Conservation (phyloP, 2,329 filamentous ascomycete species). For the Paraphaeosphaeria minitans region DNA sequence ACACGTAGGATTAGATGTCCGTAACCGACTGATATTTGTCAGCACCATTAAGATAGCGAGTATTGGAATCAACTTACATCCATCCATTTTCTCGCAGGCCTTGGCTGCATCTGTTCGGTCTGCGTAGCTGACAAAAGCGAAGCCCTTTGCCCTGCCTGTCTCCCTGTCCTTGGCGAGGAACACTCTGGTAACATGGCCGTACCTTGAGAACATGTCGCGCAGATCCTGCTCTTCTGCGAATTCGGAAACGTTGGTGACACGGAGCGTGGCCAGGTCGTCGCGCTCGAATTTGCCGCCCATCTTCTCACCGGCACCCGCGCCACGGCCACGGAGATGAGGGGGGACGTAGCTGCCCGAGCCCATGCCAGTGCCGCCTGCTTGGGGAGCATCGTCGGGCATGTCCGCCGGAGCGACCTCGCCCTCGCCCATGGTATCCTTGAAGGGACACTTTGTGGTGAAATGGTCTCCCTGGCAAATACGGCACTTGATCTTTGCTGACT, state of each 20-base stretch:
- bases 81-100: constrained; percentile 97
- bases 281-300: constrained; percentile 95
- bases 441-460: constrained; percentile 98
- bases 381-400: constrained; percentile 55
- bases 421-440: constrained; percentile 98
- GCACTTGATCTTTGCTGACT: constrained; percentile 99
- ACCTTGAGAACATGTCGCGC: constrained; percentile 97
- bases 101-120: constrained; percentile 88
- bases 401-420: constrained; percentile 54
- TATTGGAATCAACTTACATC: constrained; percentile 62
- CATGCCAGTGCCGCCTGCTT: constrained; percentile 61
- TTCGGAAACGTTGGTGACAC: constrained; percentile 98
- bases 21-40: constrained; percentile 62
- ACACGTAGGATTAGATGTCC: constrained; percentile 85
- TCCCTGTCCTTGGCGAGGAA: constrained; percentile 98
- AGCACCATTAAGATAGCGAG: constrained; percentile 16
- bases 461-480: constrained; percentile 98
- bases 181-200: constrained; percentile 93
- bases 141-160: constrained; percentile 94
- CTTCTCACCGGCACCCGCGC: constrained; percentile 75
- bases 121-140: constrained; percentile 97
- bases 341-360: constrained; percentile 90
- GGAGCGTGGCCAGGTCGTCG: constrained; percentile 93
- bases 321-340: constrained; percentile 86
- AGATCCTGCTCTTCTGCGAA: constrained; percentile 96